Base-by-base conservation (phyloP, 1,284 basidiomycete species). In the Cryptococcus sp. region DNA sequence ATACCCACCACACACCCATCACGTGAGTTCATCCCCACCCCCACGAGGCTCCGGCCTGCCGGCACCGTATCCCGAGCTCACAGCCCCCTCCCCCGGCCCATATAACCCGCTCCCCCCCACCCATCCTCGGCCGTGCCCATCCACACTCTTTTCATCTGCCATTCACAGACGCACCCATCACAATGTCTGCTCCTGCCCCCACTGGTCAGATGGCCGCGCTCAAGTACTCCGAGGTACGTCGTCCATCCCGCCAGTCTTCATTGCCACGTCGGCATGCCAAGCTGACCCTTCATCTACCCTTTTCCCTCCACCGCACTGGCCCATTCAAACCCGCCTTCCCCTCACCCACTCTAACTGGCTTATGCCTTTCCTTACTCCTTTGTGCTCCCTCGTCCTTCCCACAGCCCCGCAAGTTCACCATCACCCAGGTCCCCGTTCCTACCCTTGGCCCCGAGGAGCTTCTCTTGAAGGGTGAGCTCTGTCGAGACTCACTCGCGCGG, bases 351-450 rank as follows among this genome's bases (percentile, higher is more conserved):
- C 33, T 39, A 40, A 38, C 37, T 8, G 23, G 13, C 37, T 42
- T 24, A 37, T 47, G 49, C 46, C 49, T 12, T 28, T 24, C 45
- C 28, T 28, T 20, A 20, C 28, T 21, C 24, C 18, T 46, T 46
- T 46, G 20, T 20, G 6, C 45, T 16, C 28, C 40, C 37, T 40
- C 20, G 46, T 47, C 45, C 47, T 43, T 51, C 44, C 44, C 24
- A 24, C 59, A 87, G 86, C 82, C 86, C 55, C 79, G 80, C 59
- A 77, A 87, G 54, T 85, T 88, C 59, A 81, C 82, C 53, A 80
- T 88, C 62, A 82, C 82, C 60, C 76, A 81, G 33, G 82, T 85
- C 1, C 82, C 85, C 15, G 81, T 88, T 45, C 86, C 87, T 6
- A 66, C 82, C 63, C 80, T 84, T 52, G 78, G 77, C 51, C 83